A percentile compares a stretch with the other conserved stretches of the same genome.
phyloP scores from a whole-genome alignment of 768 basidiomycete genomes.

The Mycena albidolilacea region DNA sequence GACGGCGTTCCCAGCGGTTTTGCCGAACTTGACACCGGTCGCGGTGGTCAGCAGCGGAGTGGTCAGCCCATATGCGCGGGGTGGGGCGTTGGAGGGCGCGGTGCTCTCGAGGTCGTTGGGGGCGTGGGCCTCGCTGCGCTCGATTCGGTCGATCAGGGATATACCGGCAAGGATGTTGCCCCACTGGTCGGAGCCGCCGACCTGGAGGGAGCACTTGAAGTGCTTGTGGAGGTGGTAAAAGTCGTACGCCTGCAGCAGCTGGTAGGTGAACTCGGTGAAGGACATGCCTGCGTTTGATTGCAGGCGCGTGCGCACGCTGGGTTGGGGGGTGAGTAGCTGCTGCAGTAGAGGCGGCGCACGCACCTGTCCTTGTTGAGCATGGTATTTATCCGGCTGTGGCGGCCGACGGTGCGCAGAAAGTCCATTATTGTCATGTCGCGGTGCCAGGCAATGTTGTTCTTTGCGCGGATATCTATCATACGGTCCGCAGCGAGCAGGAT shows the following conservation, averaged over 20 bases:
- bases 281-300: slow-evolving; percentile 89
- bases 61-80: slow-evolving; percentile 90
- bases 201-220: slow-evolving; percentile 84
- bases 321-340: not conserved
- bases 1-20: slow-evolving; percentile 95
- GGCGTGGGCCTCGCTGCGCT: slow-evolving; percentile 33
- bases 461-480: slow-evolving; percentile 47
- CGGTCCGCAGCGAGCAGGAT: slow-evolving; percentile 41
- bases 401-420: slow-evolving; percentile 87
- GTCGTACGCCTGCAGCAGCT: slow-evolving; percentile 97
- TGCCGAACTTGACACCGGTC: slow-evolving; percentile 95
- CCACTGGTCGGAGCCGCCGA: slow-evolving; percentile 99
- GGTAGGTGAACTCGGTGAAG: slow-evolving; percentile 99
- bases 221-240: slow-evolving; percentile 82
- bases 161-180: slow-evolving; percentile 97
- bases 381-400: slow-evolving; percentile 84
- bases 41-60: slow-evolving; percentile 95
- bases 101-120: not conserved
- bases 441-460: slow-evolving; percentile 82
- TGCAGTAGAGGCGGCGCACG: slow-evolving; percentile 36
- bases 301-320: slow-evolving; percentile 87
- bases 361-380: slow-evolving; percentile 96
- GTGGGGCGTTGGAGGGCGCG: slow-evolving; percentile 25
- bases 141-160: slow-evolving; percentile 84
- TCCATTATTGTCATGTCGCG: slow-evolving; percentile 80